phyloP scores from a whole-genome alignment of 2,329 filamentous ascomycete species.

The Fusarium abutilonis region DNA sequence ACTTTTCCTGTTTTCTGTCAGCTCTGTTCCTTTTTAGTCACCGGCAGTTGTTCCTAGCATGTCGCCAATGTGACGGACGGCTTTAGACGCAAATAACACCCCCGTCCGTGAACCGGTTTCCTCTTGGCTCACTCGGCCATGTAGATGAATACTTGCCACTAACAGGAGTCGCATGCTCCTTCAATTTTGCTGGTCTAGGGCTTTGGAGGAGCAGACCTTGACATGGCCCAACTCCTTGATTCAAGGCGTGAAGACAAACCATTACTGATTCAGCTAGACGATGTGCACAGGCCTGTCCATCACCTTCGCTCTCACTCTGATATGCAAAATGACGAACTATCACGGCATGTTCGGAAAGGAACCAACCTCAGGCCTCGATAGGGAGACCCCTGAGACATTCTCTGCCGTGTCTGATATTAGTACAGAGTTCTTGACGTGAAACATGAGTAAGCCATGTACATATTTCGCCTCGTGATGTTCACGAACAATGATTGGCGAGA shows the following conservation, averaged over 20 bases:
- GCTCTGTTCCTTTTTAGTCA: constrained; percentile 12
- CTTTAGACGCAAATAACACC: not conserved
- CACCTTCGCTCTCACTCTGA: constrained; percentile 15
- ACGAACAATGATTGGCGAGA: constrained; percentile 12
- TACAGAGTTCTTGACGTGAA: constrained; percentile 12
- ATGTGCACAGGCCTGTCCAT: not conserved
- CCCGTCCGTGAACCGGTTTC: not conserved
- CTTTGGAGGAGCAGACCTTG: constrained; percentile 1
- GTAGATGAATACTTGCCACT: constrained; percentile 1
- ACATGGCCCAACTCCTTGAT: constrained; percentile 5
- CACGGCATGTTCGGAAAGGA: constrained; percentile 19
- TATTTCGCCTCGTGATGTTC: not conserved
- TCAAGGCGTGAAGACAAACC: constrained; percentile 1
- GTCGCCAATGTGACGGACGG: constrained; percentile 1
- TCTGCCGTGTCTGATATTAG: constrained; percentile 6
- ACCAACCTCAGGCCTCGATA: constrained; percentile 4
- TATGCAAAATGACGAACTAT: constrained; percentile 23
- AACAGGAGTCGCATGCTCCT: constrained; percentile 3
- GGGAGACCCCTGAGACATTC: constrained; percentile 23
- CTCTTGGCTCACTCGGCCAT: not conserved
- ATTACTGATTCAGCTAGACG: constrained; percentile 19
- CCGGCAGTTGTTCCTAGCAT: constrained; percentile 22
- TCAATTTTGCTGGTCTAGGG: not conserved
- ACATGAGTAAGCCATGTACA: not conserved
- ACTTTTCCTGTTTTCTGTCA: constrained; percentile 23